A percentile compares a stretch with the other conserved stretches of the same genome.
phyloP scores from a whole-genome alignment of 345 rosid species.

The Jatropha curcas region DNA sequence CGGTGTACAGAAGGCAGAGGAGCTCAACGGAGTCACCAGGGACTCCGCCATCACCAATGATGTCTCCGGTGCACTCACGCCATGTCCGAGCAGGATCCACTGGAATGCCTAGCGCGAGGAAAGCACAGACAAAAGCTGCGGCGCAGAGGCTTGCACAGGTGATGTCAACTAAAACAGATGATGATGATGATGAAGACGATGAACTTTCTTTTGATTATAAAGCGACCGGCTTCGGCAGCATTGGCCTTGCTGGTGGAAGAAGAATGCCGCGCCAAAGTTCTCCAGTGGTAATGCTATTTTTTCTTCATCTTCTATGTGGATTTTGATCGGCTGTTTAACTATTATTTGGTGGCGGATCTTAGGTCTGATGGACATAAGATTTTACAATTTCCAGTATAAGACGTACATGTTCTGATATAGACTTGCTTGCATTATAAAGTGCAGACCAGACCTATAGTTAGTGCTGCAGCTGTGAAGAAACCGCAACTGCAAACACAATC shows the following conservation, averaged over 20 bases:
- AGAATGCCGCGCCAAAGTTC: slow-evolving; percentile 47
- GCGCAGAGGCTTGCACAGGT: slow-evolving; percentile 84
- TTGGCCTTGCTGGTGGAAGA: slow-evolving; percentile 62
- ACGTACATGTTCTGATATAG: background rate
- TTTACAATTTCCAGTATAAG: too few species aligned
- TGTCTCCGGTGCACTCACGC: slow-evolving; percentile 43
- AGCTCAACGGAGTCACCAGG: slow-evolving; percentile 41
- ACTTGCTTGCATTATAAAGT: slow-evolving; percentile 12
- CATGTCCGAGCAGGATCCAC: slow-evolving; percentile 70
- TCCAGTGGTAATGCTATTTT: slow-evolving; percentile 46
- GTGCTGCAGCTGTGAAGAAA: background rate
- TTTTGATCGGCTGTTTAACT: too few species aligned
- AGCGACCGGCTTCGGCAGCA: slow-evolving; percentile 36
- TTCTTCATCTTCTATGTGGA: background rate
- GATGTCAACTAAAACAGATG: slow-evolving; percentile 60
- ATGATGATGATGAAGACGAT: slow-evolving; percentile 42
- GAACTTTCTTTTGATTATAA: slow-evolving; percentile 44
- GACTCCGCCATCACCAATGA: slow-evolving; percentile 46
- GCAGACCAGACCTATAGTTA: slow-evolving; percentile 39
- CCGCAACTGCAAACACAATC: slow-evolving; percentile 15
- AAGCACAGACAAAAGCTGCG: slow-evolving; percentile 89
- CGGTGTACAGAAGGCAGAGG: slow-evolving; percentile 42
- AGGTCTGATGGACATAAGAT: too few species aligned
- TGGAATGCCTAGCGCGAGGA: slow-evolving; percentile 43
- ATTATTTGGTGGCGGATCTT: too few species aligned